Conservation (phyloP, 495 filamentous ascomycete species). For the Aspergillus affinis region DNA sequence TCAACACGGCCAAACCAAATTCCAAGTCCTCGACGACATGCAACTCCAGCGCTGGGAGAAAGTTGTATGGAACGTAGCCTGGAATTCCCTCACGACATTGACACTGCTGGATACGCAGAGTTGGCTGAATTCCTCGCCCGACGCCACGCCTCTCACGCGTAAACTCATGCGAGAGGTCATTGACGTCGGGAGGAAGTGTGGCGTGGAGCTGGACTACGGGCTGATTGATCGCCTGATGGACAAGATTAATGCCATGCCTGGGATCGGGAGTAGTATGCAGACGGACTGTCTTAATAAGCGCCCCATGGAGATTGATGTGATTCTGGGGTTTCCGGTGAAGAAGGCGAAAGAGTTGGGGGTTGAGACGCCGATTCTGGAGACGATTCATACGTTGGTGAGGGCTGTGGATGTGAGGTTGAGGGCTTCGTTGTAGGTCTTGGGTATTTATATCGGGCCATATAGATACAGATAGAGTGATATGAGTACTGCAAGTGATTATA, state of each 20-base stretch:
- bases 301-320: slow-evolving; percentile 57
- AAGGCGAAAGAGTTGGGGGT: slow-evolving; percentile 51
- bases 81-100: slow-evolving; percentile 53
- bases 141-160: slow-evolving; percentile 43
- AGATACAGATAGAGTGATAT: background rate
- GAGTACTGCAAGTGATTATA: background rate
- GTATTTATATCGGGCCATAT: background rate
- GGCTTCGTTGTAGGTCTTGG: background rate
- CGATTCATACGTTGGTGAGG: slow-evolving; percentile 42
- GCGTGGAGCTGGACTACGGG: slow-evolving; percentile 38
- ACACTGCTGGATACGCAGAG: slow-evolving; percentile 49
- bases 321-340: slow-evolving; percentile 51
- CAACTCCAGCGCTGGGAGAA: slow-evolving; percentile 54
- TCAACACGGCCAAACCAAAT: slow-evolving; percentile 34
- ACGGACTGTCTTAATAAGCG: slow-evolving; percentile 48
- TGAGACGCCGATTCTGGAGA: slow-evolving; percentile 46
- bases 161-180: slow-evolving; percentile 51
- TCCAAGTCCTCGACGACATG: slow-evolving; percentile 42
- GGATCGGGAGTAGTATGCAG: slow-evolving; percentile 55
- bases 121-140: slow-evolving; percentile 44
- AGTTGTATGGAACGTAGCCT: slow-evolving; percentile 55
- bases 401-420: slow-evolving; percentile 34
- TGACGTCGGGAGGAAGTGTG: slow-evolving; percentile 42
- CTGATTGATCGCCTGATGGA: slow-evolving; percentile 44
- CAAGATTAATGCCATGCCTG: slow-evolving; percentile 40